These are phyloP conservation scores for Hypoxylon sp. DNA, from an alignment of 2,329 filamentous ascomycete species.

Conservation along the genomic window DNA sequence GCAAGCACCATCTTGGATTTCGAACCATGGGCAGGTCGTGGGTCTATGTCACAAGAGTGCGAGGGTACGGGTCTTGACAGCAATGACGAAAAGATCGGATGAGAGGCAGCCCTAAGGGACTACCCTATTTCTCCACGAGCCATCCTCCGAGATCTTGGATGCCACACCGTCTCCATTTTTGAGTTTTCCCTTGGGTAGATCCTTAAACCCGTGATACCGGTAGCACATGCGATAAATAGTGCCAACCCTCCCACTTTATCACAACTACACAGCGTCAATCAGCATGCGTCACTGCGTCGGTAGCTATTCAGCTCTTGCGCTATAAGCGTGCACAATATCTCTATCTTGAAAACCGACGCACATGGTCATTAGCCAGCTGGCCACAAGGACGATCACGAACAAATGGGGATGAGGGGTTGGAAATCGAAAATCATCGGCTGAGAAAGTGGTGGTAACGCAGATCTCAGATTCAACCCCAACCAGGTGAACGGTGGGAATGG, in stretches of 20 bases:
- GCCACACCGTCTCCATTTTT: conserved; percentile 21
- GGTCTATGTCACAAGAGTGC: not conserved
- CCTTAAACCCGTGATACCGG: not conserved
- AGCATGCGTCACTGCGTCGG: too few species aligned
- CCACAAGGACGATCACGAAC: conserved; percentile 7
- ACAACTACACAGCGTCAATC: not conserved
- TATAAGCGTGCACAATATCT: not conserved
- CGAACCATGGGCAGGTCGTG: not conserved
- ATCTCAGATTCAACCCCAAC: conserved; percentile 24
- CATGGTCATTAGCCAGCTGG: not conserved
- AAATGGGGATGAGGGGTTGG: conserved; percentile 9
- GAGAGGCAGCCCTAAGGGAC: conserved; percentile 11
- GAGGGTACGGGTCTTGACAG: not conserved
- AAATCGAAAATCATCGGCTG: conserved; percentile 8
- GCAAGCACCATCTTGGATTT: not conserved
- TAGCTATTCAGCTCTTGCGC: not conserved
- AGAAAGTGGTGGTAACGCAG: conserved; percentile 17
- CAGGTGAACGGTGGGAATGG: conserved; percentile 16
- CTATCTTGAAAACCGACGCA: conserved; percentile 15
- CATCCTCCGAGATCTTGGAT: conserved; percentile 32
- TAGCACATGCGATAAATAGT: conserved; percentile 10
- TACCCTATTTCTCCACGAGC: conserved; percentile 31
- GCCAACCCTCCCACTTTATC: not conserved
- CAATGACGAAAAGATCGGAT: conserved; percentile 35
- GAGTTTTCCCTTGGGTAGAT: conserved; percentile 17